Conservation (phyloP, 2,329 filamentous ascomycete species). For the Penicillium hesseltinei region DNA sequence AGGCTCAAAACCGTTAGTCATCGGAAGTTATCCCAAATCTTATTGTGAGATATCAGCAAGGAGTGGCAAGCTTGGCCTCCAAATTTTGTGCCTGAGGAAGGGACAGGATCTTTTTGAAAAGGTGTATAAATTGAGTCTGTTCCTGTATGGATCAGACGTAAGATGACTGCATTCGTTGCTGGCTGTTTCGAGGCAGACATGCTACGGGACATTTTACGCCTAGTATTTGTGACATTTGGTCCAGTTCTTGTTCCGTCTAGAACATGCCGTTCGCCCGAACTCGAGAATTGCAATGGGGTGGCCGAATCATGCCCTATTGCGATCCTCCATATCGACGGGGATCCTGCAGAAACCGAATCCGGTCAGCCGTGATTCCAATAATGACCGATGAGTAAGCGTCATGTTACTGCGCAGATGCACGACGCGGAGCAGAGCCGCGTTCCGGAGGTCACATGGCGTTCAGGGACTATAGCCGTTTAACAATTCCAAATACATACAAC, state of each 20-base stretch:
- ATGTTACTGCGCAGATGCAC: neutral
- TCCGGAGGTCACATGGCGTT: neutral
- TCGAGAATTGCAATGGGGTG: neutral
- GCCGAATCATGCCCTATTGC: neutral
- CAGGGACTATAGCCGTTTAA: neutral
- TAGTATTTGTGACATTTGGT: neutral
- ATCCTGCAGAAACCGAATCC: neutral
- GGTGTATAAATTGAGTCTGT: neutral
- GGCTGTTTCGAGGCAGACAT: neutral
- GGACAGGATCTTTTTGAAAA: too few species aligned
- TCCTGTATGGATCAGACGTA: neutral
- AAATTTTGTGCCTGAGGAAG: too few species aligned
- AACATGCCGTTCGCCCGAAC: neutral
- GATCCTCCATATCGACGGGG: neutral
- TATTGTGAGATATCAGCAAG: neutral
- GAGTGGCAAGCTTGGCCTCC: too few species aligned
- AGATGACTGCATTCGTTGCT: neutral
- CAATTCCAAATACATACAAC: slow-evolving; percentile 2
- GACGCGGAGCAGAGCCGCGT: neutral
- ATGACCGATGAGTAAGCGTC: neutral
- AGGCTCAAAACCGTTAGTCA: neutral
- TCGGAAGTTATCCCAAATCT: neutral
- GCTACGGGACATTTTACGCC: neutral
- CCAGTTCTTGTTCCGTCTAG: neutral
- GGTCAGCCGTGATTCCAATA: neutral